Conservation (phyloP, 2,329 filamentous ascomycete genomes). For the Furcasterigmium sp. region DNA sequence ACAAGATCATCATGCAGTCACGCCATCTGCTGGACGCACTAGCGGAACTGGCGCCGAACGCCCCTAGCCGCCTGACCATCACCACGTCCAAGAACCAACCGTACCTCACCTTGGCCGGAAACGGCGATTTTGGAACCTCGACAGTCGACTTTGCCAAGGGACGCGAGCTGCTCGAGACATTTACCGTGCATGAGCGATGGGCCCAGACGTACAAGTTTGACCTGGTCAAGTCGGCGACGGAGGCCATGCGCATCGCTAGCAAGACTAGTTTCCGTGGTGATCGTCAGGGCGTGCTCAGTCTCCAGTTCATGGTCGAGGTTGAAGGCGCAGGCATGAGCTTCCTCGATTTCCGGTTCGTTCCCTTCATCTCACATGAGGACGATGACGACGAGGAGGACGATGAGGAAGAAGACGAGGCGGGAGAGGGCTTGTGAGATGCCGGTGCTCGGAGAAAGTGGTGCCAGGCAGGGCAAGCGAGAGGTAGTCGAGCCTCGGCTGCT, state of each 20-base stretch:
- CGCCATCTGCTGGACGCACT: conserved; percentile 68
- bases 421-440: too few relatives aligned
- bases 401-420: conserved; percentile 25
- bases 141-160: conserved; percentile 63
- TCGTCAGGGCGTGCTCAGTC: conserved; percentile 79
- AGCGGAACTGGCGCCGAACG: conserved; percentile 63
- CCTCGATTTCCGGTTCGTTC: conserved; percentile 78
- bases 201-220: conserved; percentile 80
- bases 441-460: too few relatives aligned
- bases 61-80: conserved; percentile 68
- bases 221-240: conserved; percentile 75
- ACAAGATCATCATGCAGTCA: conserved; percentile 93
- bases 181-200: conserved; percentile 56
- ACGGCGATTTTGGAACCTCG: conserved; percentile 54
- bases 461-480: too few relatives aligned
- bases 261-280: conserved; percentile 92
- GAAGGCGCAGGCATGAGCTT: conserved; percentile 67
- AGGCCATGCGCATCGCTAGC: conserved; percentile 88
- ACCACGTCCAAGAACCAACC: conserved; percentile 59
- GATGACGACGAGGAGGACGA: conserved; percentile 37
- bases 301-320: conserved; percentile 95
- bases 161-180: conserved; percentile 68
- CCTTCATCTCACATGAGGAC: conserved; percentile 59
- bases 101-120: conserved; percentile 68
- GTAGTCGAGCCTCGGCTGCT: too few relatives aligned